phyloP scores from a whole-genome alignment of 805 yeast genomes.

The Priceomyces fermenticarens region DNA sequence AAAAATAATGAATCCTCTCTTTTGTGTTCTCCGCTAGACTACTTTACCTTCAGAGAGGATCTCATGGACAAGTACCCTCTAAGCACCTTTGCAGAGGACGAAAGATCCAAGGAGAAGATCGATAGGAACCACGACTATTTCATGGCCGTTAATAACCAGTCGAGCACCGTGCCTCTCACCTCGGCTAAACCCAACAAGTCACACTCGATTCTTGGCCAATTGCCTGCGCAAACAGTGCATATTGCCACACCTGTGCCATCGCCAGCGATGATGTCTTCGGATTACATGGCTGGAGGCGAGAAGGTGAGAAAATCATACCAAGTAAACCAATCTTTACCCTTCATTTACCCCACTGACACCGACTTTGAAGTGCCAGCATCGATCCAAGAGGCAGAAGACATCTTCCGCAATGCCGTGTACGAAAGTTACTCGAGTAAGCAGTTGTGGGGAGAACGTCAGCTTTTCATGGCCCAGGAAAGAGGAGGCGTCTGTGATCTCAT shows the following conservation, averaged over 20 bases:
- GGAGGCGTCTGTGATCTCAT: constrained; percentile 34
- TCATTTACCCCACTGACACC: constrained; percentile 53
- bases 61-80: constrained; percentile 73
- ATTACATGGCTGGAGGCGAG: constrained; percentile 45
- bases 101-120: not conserved
- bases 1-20: constrained; percentile 27
- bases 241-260: constrained; percentile 89
- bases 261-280: constrained; percentile 53
- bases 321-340: constrained; percentile 64
- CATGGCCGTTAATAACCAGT: constrained; percentile 40
- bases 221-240: constrained; percentile 58
- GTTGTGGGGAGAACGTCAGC: constrained; percentile 66
- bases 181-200: constrained; percentile 52
- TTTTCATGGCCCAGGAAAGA: constrained; percentile 70
- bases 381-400: constrained; percentile 72
- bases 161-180: constrained; percentile 56
- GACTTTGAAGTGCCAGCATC: constrained; percentile 60
- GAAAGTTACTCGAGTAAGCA: constrained; percentile 69
- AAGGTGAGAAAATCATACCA: constrained; percentile 57
- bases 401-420: constrained; percentile 59
- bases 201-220: constrained; percentile 39
- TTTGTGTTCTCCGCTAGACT: constrained; percentile 79
- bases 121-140: constrained; percentile 26
- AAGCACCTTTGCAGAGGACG: not conserved
- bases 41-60: constrained; percentile 75